These are phyloP conservation scores for Lyophyllum atratum DNA, from an alignment of 768 basidiomycete species.

Conservation along the genomic window DNA sequence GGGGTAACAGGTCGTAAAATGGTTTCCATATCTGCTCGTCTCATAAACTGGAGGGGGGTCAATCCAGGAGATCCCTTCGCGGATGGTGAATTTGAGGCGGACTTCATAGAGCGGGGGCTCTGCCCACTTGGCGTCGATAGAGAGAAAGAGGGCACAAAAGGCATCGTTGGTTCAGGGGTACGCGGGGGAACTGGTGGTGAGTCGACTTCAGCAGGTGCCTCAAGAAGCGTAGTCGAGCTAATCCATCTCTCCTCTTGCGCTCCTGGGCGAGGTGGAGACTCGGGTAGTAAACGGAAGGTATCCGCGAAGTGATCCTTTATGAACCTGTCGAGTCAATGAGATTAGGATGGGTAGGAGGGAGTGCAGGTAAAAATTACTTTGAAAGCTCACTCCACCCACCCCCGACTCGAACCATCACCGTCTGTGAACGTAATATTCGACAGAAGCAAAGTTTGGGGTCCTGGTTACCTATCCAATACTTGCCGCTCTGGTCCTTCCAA, in stretches of 20 bases:
- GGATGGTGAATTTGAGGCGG: slow-evolving; percentile 41
- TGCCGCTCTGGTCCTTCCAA: slow-evolving; percentile 92
- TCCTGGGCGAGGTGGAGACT: slow-evolving; percentile 56
- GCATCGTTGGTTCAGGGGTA: slow-evolving; percentile 67
- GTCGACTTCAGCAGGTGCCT: slow-evolving; percentile 44
- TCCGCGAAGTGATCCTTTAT: slow-evolving; percentile 87
- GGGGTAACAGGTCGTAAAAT: slow-evolving; percentile 63
- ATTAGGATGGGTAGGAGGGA: not conserved
- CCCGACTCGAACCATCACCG: slow-evolving; percentile 95
- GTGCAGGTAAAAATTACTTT: slow-evolving; percentile 60
- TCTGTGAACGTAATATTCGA: slow-evolving; percentile 86
- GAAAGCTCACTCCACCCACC: slow-evolving; percentile 94
- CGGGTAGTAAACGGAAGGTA: slow-evolving; percentile 71
- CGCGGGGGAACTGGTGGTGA: slow-evolving; percentile 34
- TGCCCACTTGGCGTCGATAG: slow-evolving; percentile 57
- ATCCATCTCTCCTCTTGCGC: slow-evolving; percentile 80
- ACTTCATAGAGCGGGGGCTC: slow-evolving; percentile 52
- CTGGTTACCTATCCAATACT: slow-evolving; percentile 95
- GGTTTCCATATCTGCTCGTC: slow-evolving; percentile 69
- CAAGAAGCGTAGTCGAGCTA: slow-evolving; percentile 70
- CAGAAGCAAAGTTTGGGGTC: slow-evolving; percentile 91
- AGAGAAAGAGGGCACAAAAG: slow-evolving; percentile 67
- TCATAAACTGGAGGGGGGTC: slow-evolving; percentile 81
- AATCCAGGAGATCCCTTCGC: slow-evolving; percentile 69
- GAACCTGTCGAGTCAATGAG: slow-evolving; percentile 53